Evolutionary conservation across 2,329 filamentous ascomycete species (phyloP), one percentile per base, ranked within the genome.

Genomic region (Xylariales sp.): DNA sequence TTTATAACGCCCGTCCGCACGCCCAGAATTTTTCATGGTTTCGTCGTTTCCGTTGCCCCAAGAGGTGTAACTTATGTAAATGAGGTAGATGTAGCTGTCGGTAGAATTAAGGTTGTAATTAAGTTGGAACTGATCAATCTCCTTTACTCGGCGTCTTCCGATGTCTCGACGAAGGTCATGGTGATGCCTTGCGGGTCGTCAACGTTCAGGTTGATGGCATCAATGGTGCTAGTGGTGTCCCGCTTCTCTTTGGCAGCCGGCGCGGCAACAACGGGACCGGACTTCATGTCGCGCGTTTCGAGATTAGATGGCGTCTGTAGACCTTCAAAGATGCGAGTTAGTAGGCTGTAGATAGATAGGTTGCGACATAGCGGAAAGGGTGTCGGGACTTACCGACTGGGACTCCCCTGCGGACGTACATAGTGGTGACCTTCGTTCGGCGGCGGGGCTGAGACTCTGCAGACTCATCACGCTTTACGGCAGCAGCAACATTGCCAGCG

Each of bases 81-180:
- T n/a, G n/a, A n/a, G n/a, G n/a, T n/a, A n/a, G 11, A 18, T 18
- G 35, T 14, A 16, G 12, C 22, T 11, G 10, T 8, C 14, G n/a
- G 20, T 16, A 11, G 22, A 20, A 39, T 39, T 39, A 39, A 39
- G 25, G 25, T 18, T 39, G 36, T 39, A 14, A 29, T 31, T 28
- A 38, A 38, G 15, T 9, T 38, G 8, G 35, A 38, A 15, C 14
- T 25, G 20, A 18, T 15, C 37, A 31, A 14, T 12, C 19, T 35
- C 22, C 38, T 22, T 22, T 42, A 39, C 59, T 46, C 53, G 16
- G 46, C 54, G 20, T 55, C 56, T 31, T 60, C 57, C n/a, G 62
- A 51, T 15, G 59, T 61, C 58, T 70, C 68, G 21, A 70, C 63
- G 51, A 70, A 69, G 1, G 67, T 70, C 66, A 71, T 68, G 31